Base-by-base conservation (phyloP, 129 eudicot genomes). In the Chrysanthemum makinoi region DNA sequence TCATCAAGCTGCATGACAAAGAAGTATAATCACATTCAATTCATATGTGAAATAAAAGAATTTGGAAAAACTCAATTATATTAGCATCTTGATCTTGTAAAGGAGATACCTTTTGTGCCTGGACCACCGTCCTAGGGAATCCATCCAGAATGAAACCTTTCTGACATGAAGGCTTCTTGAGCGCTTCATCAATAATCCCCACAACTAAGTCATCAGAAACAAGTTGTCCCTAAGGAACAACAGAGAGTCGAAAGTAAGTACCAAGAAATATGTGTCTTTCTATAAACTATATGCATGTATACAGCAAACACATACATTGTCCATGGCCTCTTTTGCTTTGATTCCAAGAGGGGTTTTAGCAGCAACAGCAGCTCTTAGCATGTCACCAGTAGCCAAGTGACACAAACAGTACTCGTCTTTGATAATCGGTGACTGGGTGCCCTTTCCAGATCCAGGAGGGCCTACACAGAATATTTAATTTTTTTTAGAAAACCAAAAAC, bases 381-480 rank as follows among this genome's bases (percentile, higher is more conserved):
- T 94, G 69, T 94, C 97, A 55, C 97, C 96, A 46, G 93, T 87
- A 44, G 93, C 99, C 88, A 94, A 71, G 80, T 94, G 97, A 74
- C 97, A 94, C 76, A 94, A 81, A 74, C 99, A 94, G 76, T 82
- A 94, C 66, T 94, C 97, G 28, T 90, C 97, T 85, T 94, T 90
- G 55, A 94, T 84, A 10, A 94, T 62, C 19, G 99, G 94, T 18
- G 99, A 94, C 78, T 94, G 99, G 13, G 97, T 94, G 39, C 97
- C 99, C 77, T 90, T 90, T 66, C 99, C 99, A 22, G 99, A 90
- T 71, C 99, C 97, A 68, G 99, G 99, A 24, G 99, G 99, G 4
- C 99, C 97, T 94, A 87, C 63, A 80, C 13, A 15, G 26, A 46
- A 30, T 54, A 28, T 62, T 67, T 4, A 30, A 69, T 77, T 48